Percentiles rank a stretch among this genome's conserved stretches.
Evolutionary conservation across 192 early-diverging fungal genomes (phyloP).

Genomic region (Thamnidium elegans): DNA sequence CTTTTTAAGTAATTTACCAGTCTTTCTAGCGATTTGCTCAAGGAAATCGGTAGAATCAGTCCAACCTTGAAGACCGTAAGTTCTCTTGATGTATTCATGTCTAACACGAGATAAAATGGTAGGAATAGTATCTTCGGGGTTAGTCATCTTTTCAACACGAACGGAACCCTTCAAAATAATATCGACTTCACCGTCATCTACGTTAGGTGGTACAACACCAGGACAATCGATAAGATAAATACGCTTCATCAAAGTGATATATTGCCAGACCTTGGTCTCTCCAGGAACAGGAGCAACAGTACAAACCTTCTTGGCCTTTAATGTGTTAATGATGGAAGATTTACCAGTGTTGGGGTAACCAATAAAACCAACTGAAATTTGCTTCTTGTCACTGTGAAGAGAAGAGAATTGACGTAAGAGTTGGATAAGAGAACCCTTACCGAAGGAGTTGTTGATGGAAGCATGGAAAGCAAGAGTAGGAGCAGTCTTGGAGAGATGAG

Average conservation of each 20-base stretch:
- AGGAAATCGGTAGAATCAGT: constrained; percentile 87
- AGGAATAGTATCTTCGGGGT: constrained; percentile 89
- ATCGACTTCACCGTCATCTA: constrained; percentile 89
- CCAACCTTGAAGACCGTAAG: constrained; percentile 90
- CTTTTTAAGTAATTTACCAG: constrained; percentile 92
- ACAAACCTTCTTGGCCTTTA: constrained; percentile 95
- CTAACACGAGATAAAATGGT: constrained; percentile 79
- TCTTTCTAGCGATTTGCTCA: constrained; percentile 77
- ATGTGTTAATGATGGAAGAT: constrained; percentile 97
- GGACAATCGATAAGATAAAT: constrained; percentile 99
- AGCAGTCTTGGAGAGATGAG: constrained; percentile 81
- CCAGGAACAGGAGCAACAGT: constrained; percentile 97
- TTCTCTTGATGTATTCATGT: constrained; percentile 87
- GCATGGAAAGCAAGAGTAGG: constrained; percentile 99
- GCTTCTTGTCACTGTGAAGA: constrained; percentile 95
- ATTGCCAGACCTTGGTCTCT: constrained; percentile 99
- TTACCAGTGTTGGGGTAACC: constrained; percentile 99
- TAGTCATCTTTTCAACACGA: constrained; percentile 85
- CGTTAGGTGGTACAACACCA: constrained; percentile 88
- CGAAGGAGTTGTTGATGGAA: constrained; percentile 97
- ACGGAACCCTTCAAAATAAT: constrained; percentile 96
- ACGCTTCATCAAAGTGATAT: constrained; percentile 96
- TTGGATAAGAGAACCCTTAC: constrained; percentile 96
- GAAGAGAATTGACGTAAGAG: constrained; percentile 95
- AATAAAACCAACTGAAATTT: constrained; percentile 97